These are phyloP conservation scores for Phylloporus rhodoxanthus DNA, from an alignment of 768 basidiomycete species.

Conservation along the genomic window DNA sequence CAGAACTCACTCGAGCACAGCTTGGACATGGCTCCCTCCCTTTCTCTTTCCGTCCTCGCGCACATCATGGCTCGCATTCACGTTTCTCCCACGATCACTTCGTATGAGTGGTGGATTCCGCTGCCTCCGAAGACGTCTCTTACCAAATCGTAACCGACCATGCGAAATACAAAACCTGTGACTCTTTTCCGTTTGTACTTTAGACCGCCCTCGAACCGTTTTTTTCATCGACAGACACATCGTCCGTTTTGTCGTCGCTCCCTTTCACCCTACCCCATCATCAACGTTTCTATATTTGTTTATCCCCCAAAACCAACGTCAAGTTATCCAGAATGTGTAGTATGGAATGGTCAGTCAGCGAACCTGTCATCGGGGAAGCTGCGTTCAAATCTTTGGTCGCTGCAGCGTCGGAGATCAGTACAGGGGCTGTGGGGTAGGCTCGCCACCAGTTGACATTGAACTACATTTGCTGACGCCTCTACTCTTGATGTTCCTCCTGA, in stretches of 20 bases:
- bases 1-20: conserved; percentile 19
- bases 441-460: neutral
- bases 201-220: neutral
- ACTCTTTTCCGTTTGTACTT: conserved; percentile 1
- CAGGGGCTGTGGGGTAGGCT: conserved; percentile 38
- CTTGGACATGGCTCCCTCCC: conserved; percentile 12
- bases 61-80: conserved; percentile 11
- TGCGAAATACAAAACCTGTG: conserved; percentile 27
- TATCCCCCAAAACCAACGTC: conserved; percentile 1
- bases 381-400: conserved; percentile 7
- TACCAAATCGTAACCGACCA: conserved; percentile 25
- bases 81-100: conserved; percentile 32
- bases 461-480: conserved; percentile 3
- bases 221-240: neutral
- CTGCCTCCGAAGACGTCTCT: conserved; percentile 26
- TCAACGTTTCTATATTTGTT: neutral
- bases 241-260: neutral
- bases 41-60: neutral
- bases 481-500: neutral
- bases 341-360: conserved; percentile 46
- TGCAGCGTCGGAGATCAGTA: conserved; percentile 38
- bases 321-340: conserved; percentile 41
- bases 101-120: conserved; percentile 22
- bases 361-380: neutral
- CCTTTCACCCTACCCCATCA: neutral